Evolutionary conservation across 352 stramenopile genomes (phyloP), one percentile per base, ranked within the genome.

Genomic region (Plasmopara muralis): DNA sequence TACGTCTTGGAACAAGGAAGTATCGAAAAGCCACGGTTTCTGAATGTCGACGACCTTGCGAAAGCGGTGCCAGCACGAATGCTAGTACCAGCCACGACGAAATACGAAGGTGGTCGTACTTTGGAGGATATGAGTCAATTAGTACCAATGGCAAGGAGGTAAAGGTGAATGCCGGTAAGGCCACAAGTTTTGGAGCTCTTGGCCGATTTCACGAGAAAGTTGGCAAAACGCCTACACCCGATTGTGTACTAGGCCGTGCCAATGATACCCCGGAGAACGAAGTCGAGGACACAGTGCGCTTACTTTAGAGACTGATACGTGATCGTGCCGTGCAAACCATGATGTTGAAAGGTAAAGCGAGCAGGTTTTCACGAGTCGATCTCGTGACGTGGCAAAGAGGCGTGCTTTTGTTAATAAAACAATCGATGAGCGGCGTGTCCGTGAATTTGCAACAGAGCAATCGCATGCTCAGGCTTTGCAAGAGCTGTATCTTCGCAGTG

Each of bases 261-360:
- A 56, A 43, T 14, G 66, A 71, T 7, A 34, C 45, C 4, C 60
- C 69, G 8, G 72, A 93, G 41, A 72, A 89, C 13, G 63, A 68
- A 8, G 47, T 84, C 6, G 66, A 73, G 7, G 66, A 85, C 20
- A 76, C 85, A n/a, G 68, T 93, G 9, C 66, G 83, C 12, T 61
- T 97, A 35, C 54, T 97, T 8, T 89, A 97, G 64, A 83, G 88
- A 47, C 66, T 97, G 2, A 48, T 97, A 29, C 82, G 89, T 39
- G 89, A 89, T 13, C 82, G 89, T 31, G 87, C 89, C 15, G 85
- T 97, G 16, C 89, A 97, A 68, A 97, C 96, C 55, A 93, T 91
- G 66, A 97, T 97, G 88, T 95, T 93, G 49, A 84, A 97, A 41
- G 89, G 84, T 64, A 95, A 95, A 40, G 72, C 89, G 89, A 96